phyloP scores from a whole-genome alignment of 2,329 filamentous ascomycete genomes.

The Penicillium sumatraense region DNA sequence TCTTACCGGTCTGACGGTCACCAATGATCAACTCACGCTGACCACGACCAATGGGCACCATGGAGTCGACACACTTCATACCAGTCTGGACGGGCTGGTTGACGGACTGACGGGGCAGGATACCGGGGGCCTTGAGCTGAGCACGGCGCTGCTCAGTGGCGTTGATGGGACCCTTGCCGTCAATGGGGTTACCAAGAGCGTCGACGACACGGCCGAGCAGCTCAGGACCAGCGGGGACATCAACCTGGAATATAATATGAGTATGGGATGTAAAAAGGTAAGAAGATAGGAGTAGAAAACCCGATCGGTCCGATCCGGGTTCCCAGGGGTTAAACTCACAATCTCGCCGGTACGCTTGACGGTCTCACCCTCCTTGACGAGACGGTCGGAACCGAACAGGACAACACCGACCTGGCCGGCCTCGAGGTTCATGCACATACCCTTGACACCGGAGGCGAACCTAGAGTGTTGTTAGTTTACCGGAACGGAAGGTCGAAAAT shows the following conservation, averaged over 20 bases:
- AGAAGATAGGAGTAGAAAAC: background rate
- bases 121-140: conserved; percentile 98
- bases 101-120: conserved; percentile 95
- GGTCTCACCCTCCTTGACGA: conserved; percentile 98
- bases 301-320: conserved; percentile 6
- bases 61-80: conserved; percentile 98
- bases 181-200: conserved; percentile 98
- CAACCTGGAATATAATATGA: conserved; percentile 66
- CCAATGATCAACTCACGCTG: conserved; percentile 99
- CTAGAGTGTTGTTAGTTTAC: conserved; percentile 54
- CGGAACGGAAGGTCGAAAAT: conserved; percentile 8
- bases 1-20: conserved; percentile 99
- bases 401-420: conserved; percentile 99
- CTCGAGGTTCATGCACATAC: conserved; percentile 99
- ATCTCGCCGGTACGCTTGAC: conserved; percentile 99
- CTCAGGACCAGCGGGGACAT: conserved; percentile 90
- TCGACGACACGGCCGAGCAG: conserved; percentile 98
- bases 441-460: conserved; percentile 99
- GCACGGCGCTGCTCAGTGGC: conserved; percentile 91
- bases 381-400: conserved; percentile 99
- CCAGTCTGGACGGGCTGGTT: conserved; percentile 99
- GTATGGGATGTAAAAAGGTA: conserved; percentile 8
- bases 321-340: conserved; percentile 63
- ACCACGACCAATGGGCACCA: conserved; percentile 99
- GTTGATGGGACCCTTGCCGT: conserved; percentile 97